Evolutionary conservation across 2,329 filamentous ascomycete species (phyloP), one percentile per base, ranked within the genome.

Genomic region (Fusarium fracticaudum): DNA sequence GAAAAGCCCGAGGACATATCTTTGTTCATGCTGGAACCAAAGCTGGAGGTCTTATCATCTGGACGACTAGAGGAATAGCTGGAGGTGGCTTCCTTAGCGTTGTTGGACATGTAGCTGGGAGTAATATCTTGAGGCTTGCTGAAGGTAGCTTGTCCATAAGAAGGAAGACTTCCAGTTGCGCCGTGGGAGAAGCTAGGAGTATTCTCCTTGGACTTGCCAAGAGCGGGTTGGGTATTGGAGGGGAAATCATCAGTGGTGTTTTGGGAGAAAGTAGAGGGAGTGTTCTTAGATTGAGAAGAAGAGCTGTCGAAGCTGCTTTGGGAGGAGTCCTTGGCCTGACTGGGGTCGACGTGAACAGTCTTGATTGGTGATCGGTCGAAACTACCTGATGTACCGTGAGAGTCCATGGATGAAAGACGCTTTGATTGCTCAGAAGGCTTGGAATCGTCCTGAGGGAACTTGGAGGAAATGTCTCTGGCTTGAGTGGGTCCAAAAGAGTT

Each of bases 401-500:
- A 22, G 1, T n/a, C 38, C 38, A 50, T 69, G 0, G 41, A 31
- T 5, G 53, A 40, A 22, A 12, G 22, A 3, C 48, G 17, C 45
- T 43, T 70, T 0, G 67, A 48, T 6, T 65, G 43, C 3, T 48
- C 13, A 35, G 41, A 37, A 1, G 67, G 35, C 20, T n/a, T 48
- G 8, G 67, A 35, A 18, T 29, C 33, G 5, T 50, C 26, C 8
- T 54, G 40, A 5, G 67, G 50, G 11, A 31, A 59, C n/a, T 59
- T 55, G 7, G 67, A 71, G 3, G 67, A 66, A 8, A 70, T 51
- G 8, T 70, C 67, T 15, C 24, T 60, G 5, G 67, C 67, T 15
- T 70, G 67, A 6, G 67, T 70, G 3, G 67, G 45, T 1, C 24
- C 60, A 12, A 67, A 60, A 5, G 45, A 45, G 4, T 13, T 26